These are phyloP conservation scores for Chaetoscypha palmicola DNA, from an alignment of 2,329 filamentous ascomycete genomes.

Conservation along the genomic window DNA sequence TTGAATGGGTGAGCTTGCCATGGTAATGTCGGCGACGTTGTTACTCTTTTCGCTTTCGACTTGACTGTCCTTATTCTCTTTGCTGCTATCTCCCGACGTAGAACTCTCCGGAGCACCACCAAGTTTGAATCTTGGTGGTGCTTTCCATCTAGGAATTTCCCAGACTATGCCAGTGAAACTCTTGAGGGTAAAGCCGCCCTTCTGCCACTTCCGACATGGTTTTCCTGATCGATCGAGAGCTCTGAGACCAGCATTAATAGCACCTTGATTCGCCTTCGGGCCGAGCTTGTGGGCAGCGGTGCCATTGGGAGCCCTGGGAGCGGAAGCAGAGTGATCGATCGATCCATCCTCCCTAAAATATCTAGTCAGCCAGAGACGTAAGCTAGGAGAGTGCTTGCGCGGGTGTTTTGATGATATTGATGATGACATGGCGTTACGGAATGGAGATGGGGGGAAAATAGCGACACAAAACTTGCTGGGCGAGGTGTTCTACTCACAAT, in stretches of 20 bases:
- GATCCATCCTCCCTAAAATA: slow-evolving; percentile 53
- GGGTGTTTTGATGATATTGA: background rate
- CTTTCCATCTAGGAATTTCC: slow-evolving; percentile 77
- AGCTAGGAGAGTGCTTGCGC: background rate
- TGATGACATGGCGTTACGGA: background rate
- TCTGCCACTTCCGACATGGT: slow-evolving; percentile 86
- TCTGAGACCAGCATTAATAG: slow-evolving; percentile 92
- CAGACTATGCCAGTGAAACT: slow-evolving; percentile 85
- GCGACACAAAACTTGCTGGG: no score
- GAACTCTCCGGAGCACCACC: slow-evolving; percentile 40
- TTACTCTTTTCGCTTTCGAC: slow-evolving; percentile 51
- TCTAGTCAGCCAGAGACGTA: slow-evolving; percentile 28
- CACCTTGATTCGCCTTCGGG: slow-evolving; percentile 92
- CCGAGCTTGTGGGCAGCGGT: slow-evolving; percentile 69
- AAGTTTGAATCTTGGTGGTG: slow-evolving; percentile 52
- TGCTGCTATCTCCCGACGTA: slow-evolving; percentile 44
- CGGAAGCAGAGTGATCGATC: slow-evolving; percentile 47
- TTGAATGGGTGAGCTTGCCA: slow-evolving; percentile 45
- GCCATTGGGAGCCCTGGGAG: slow-evolving; percentile 34
- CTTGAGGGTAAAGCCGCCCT: slow-evolving; percentile 75
- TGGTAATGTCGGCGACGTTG: slow-evolving; percentile 53
- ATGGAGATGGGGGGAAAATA: background rate
- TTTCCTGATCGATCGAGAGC: slow-evolving; percentile 88
- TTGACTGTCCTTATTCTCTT: slow-evolving; percentile 54
- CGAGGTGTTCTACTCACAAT: slow-evolving; percentile 69